Evolutionary conservation across 1,139 yeast species (phyloP).

Genomic region (Casaregolazyma lundiana): DNA sequence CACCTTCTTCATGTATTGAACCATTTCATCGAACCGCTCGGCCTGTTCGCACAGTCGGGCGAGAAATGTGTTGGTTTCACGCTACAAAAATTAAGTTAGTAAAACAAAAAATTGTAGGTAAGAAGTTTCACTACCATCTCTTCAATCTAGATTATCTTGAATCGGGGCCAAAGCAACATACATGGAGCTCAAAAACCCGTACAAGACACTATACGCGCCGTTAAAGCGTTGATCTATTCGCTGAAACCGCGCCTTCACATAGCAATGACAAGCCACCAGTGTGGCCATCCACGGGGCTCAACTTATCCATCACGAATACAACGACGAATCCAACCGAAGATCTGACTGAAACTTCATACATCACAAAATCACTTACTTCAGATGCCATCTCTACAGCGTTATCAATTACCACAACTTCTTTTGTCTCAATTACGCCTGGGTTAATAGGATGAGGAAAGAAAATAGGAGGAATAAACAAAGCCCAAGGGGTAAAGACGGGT

Average conservation of each 20-base stretch:
- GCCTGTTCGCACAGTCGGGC: conserved; percentile 99
- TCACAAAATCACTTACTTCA: conserved; percentile 17
- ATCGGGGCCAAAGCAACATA: neutral
- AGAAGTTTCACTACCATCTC: neutral
- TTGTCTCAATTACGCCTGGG: neutral
- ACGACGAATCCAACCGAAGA: neutral
- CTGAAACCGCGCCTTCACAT: conserved; percentile 1
- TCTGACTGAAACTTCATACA: neutral
- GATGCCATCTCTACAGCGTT: conserved; percentile 17
- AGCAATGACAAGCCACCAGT: no score
- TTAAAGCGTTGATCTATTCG: neutral
- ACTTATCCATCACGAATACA: no score
- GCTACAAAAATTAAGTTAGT: conserved; percentile 39
- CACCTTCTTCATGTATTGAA: conserved; percentile 95
- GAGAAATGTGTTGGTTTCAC: conserved; percentile 95
- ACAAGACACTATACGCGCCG: neutral
- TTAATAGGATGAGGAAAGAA: neutral
- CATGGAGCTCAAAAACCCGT: no score
- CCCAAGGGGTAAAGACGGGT: conserved; percentile 1
- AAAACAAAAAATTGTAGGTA: no score
- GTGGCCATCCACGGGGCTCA: no score
- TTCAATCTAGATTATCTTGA: neutral
- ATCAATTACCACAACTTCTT: neutral
- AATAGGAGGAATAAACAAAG: conserved; percentile 1
- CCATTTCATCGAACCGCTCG: conserved; percentile 99